A percentile compares a stretch with the other conserved stretches of the same genome.
Evolutionary conservation across 331 rosid species (phyloP).

Genomic region (Telfairia occidentalis): DNA sequence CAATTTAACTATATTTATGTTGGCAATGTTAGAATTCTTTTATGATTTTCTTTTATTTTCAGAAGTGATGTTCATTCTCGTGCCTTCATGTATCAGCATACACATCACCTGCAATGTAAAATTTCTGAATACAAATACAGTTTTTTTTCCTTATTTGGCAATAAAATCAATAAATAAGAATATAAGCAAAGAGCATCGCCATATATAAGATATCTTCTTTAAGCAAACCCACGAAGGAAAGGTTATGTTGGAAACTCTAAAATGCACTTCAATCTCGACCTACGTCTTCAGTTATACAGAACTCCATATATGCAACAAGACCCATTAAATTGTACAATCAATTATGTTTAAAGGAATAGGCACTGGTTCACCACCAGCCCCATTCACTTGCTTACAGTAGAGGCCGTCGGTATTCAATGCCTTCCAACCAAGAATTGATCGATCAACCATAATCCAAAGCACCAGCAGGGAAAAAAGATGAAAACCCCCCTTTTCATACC

Average conservation of each 20-base stretch:
- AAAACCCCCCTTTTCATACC: background rate
- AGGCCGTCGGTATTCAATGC: background rate
- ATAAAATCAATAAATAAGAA: no score
- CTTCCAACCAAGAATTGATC: background rate
- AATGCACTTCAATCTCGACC: background rate
- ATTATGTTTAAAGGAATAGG: background rate
- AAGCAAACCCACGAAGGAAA: background rate
- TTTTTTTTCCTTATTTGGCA: no score
- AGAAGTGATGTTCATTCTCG: background rate
- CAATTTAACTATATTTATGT: no score
- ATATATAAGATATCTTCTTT: no score
- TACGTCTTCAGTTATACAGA: background rate
- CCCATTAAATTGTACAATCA: background rate
- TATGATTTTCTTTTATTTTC: background rate
- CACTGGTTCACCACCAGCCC: background rate
- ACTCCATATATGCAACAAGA: background rate
- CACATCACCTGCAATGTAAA: background rate
- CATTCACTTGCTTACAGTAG: background rate
- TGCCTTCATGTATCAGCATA: background rate
- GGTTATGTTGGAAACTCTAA: background rate
- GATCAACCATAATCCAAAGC: background rate
- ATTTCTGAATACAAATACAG: no score
- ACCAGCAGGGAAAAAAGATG: background rate
- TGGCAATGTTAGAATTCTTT: background rate
- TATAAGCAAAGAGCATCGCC: no score